These are phyloP conservation scores for Aspergillus phoenicis DNA, from an alignment of 2,329 filamentous ascomycete species.

Conservation along the genomic window DNA sequence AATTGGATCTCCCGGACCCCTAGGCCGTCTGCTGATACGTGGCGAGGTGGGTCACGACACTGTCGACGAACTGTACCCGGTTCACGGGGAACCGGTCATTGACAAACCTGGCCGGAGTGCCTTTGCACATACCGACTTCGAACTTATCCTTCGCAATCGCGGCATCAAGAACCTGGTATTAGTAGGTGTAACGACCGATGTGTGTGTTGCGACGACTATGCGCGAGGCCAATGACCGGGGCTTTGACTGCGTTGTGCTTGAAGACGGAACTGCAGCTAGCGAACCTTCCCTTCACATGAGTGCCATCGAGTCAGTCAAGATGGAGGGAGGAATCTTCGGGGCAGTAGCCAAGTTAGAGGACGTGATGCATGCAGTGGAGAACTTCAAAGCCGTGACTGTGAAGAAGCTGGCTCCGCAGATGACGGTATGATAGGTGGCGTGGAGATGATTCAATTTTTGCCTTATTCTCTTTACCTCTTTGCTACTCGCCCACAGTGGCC, in stretches of 20 bases:
- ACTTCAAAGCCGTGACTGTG: conserved; percentile 44
- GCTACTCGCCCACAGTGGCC: background rate
- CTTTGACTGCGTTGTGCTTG: conserved; percentile 56
- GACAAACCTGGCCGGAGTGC: conserved; percentile 59
- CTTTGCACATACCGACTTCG: conserved; percentile 58
- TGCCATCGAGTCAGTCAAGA: conserved; percentile 48
- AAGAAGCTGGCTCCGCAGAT: conserved; percentile 49
- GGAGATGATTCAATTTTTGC: too few relatives aligned
- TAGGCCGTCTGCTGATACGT: conserved; percentile 61
- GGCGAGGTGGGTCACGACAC: conserved; percentile 62
- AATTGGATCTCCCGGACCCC: conserved; percentile 56
- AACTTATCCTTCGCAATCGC: conserved; percentile 53
- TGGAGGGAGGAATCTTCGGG: conserved; percentile 52
- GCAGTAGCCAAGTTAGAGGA: conserved; percentile 43
- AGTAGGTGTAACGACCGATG: conserved; percentile 59
- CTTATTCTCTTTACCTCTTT: background rate
- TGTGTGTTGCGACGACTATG: conserved; percentile 59
- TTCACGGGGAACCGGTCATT: conserved; percentile 53
- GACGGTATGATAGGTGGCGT: conserved; percentile 21
- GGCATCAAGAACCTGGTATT: conserved; percentile 57
- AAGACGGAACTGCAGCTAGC: conserved; percentile 52
- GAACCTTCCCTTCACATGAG: conserved; percentile 45
- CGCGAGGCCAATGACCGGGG: conserved; percentile 59
- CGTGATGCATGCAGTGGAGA: conserved; percentile 45
- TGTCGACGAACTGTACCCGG: conserved; percentile 56